These are phyloP conservation scores for Sideroxylon spinosum DNA, from an alignment of 179 eudicot species.

Conservation along the genomic window DNA sequence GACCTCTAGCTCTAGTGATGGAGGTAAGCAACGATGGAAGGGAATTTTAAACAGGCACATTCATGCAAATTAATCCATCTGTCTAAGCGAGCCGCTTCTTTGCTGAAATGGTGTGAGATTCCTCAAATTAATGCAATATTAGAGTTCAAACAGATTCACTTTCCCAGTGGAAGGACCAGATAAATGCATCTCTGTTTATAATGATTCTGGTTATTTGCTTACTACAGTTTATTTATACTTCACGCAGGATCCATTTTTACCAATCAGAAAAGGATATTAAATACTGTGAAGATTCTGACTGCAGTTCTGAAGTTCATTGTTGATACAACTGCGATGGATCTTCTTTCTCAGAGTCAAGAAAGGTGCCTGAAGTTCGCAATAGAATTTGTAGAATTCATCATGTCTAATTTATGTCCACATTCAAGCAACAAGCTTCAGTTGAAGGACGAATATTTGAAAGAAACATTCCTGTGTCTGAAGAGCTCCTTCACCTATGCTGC, in stretches of 20 bases:
- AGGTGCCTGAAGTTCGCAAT: slow-evolving; percentile 52
- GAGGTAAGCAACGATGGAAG: slow-evolving; percentile 33
- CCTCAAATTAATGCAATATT: background rate
- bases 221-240: slow-evolving; percentile 12
- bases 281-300: slow-evolving; percentile 60
- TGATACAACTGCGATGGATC: slow-evolving; percentile 50
- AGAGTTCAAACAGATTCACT: background rate
- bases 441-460: slow-evolving; percentile 51
- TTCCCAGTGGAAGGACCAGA: too few species aligned
- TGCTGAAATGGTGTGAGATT: background rate
- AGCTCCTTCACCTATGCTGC: slow-evolving; percentile 77
- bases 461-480: slow-evolving; percentile 52
- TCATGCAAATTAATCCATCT: background rate
- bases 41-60: background rate
- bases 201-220: background rate
- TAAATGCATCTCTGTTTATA: background rate
- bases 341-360: slow-evolving; percentile 31
- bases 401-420: slow-evolving; percentile 39
- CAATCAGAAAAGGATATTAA: slow-evolving; percentile 38
- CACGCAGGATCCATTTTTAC: slow-evolving; percentile 35
- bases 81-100: background rate
- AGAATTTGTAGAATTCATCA: slow-evolving; percentile 43
- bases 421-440: slow-evolving; percentile 41
- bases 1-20: slow-evolving; percentile 29
- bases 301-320: slow-evolving; percentile 65